phyloP scores from a whole-genome alignment of 768 basidiomycete species.

The Lentinula edodes region DNA sequence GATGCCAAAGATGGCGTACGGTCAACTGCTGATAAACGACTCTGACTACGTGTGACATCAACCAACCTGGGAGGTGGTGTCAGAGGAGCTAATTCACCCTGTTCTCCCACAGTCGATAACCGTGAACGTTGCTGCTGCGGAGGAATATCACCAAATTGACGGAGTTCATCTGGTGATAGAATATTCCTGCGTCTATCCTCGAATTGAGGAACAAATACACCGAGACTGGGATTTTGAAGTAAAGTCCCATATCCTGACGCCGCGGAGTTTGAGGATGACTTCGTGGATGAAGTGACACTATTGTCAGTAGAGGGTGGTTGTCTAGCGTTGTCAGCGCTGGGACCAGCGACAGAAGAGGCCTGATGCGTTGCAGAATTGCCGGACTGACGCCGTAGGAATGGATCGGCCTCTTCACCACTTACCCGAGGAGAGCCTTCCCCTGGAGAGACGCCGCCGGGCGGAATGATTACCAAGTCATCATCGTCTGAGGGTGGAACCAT shows the following conservation, averaged over 20 bases:
- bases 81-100: slow-evolving; percentile 22
- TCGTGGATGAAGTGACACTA: slow-evolving; percentile 30
- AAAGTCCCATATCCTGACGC: slow-evolving; percentile 39
- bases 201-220: slow-evolving; percentile 24
- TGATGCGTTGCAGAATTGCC: slow-evolving; percentile 12
- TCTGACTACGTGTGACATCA: slow-evolving; percentile 21
- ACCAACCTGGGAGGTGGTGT: slow-evolving; percentile 29
- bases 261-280: slow-evolving; percentile 34
- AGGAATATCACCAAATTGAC: slow-evolving; percentile 28
- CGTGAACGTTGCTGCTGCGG: slow-evolving; percentile 22
- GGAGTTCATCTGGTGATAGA: slow-evolving; percentile 31
- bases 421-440: slow-evolving; percentile 68
- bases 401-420: slow-evolving; percentile 65
- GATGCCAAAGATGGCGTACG: slow-evolving; percentile 2
- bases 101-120: slow-evolving; percentile 5
- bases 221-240: slow-evolving; percentile 36
- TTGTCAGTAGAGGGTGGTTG: slow-evolving; percentile 32
- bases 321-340: slow-evolving; percentile 30
- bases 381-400: slow-evolving; percentile 43
- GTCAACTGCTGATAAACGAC: slow-evolving; percentile 9
- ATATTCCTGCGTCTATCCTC: slow-evolving; percentile 28
- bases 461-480: slow-evolving; percentile 34
- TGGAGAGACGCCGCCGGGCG: slow-evolving; percentile 30
- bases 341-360: slow-evolving; percentile 13
- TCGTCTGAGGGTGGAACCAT: slow-evolving; percentile 24